Base-by-base conservation (phyloP, 805 yeast species). In the Isabelozyma heimii region DNA sequence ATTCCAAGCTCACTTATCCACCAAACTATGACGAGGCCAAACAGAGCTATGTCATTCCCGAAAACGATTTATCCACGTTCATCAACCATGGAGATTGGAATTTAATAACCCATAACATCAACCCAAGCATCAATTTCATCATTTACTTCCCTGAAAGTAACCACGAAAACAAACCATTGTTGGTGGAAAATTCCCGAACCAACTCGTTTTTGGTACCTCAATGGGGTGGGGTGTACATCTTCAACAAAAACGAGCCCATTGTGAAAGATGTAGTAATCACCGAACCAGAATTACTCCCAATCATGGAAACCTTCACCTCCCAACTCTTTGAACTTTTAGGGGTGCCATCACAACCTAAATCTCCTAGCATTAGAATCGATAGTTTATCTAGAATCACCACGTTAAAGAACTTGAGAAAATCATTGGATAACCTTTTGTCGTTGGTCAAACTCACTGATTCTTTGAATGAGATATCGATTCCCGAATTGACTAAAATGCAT, bases 1-100 rank as follows among this genome's bases (percentile, higher is more conserved):
- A 81, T 61, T 82, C 88, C 13, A 62, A 61, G 30, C 66, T 80
- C 30, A 55, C 67, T 12, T 52, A 52, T 40, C 52, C 60, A 42
- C 59, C 71, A 33, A 40, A 46, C 8, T 59, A 54, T 35, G 60
- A 67, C 40, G 60, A 54, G 16, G 50, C 57, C 20, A 53, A 55
- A 6, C 51, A 55, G 15, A 66, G 62, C 1, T 65, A 68, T 16
- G 50, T 73, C 2, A 69, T 86, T 14, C 71, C 73, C 20, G 67
- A 74, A 47, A 62, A 72, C 8, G 87, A 87, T 48, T 72, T 91
- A 35, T 78, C 95, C 1, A 86, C 91, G 12, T 82, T 89, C 54
- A 79, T 91, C 51, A 94, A 92, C 66, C 83, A 82, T 55, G 91
- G 94, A 2, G 96, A 88, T 55, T 87, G 96, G 96, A 85, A 85